A percentile compares a stretch with the other conserved stretches of the same genome.
Evolutionary conservation across 2,329 filamentous ascomycete genomes (phyloP).

Genomic region (Xylaria sp.): DNA sequence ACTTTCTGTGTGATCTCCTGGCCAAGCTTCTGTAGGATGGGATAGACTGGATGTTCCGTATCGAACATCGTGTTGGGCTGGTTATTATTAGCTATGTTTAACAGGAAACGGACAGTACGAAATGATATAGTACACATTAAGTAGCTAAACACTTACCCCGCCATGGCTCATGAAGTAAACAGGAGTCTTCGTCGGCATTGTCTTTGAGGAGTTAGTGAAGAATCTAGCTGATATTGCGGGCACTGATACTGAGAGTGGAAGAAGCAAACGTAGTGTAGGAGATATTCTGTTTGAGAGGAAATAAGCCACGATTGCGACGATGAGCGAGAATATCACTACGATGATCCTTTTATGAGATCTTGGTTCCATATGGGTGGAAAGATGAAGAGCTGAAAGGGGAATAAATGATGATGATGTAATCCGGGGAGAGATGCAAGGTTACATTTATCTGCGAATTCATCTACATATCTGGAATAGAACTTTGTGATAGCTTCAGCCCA

Average conservation of each 20-base stretch:
- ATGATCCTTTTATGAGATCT: constrained; percentile 31
- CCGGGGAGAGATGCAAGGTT: background rate
- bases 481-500: constrained; percentile 26
- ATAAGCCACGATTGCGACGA: constrained; percentile 45
- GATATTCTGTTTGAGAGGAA: constrained; percentile 41
- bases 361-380: constrained; percentile 24
- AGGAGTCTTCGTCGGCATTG: constrained; percentile 51
- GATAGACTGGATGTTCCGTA: constrained; percentile 74
- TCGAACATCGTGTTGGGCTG: constrained; percentile 75
- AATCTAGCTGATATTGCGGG: constrained; percentile 30
- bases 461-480: background rate
- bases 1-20: constrained; percentile 76
- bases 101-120: background rate
- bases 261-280: constrained; percentile 30
- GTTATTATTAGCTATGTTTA: constrained; percentile 21
- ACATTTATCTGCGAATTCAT: constrained; percentile 1
- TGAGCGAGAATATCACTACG: constrained; percentile 39
- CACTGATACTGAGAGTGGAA: constrained; percentile 39
- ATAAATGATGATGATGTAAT: constrained; percentile 30
- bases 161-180: constrained; percentile 65
- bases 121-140: background rate
- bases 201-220: constrained; percentile 24
- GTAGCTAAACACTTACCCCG: constrained; percentile 54
- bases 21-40: constrained; percentile 72
- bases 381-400: background rate